phyloP scores from a whole-genome alignment of 2,329 filamentous ascomycete genomes.

The Nigrospora oryzae region DNA sequence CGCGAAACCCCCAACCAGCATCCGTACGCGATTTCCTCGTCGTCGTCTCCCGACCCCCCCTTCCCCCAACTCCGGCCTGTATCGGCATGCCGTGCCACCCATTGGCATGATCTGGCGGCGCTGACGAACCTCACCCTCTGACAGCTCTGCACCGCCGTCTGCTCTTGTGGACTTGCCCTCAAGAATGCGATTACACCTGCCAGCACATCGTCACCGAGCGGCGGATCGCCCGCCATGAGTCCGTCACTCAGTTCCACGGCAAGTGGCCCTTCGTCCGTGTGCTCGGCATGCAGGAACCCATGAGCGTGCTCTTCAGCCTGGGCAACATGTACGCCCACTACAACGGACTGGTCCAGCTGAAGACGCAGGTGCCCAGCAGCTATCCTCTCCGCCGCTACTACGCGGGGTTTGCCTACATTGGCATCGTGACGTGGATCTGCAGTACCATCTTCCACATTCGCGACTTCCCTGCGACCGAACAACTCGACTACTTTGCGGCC shows the following conservation, averaged over 20 bases:
- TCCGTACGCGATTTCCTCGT: constrained; percentile 50
- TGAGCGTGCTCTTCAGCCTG: constrained; percentile 85
- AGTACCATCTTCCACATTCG: constrained; percentile 89
- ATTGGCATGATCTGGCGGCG: constrained; percentile 1
- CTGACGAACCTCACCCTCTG: constrained; percentile 5
- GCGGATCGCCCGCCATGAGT: constrained; percentile 57
- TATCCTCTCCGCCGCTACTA: constrained; percentile 81
- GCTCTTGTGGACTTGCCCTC: constrained; percentile 83
- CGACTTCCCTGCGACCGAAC: constrained; percentile 80
- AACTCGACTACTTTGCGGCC: constrained; percentile 92
- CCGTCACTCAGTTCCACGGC: constrained; percentile 87
- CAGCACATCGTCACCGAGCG: constrained; percentile 80
- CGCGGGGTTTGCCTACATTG: constrained; percentile 68
- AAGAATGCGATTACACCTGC: constrained; percentile 97
- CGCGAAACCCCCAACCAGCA: constrained; percentile 45
- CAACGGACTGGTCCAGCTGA: constrained; percentile 64
- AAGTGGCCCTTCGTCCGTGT: constrained; percentile 97
- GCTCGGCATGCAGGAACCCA: constrained; percentile 89
- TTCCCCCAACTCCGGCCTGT: constrained; percentile 4
- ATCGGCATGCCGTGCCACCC: constrained; percentile 2
- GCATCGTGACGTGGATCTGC: constrained; percentile 76
- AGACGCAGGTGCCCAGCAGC: constrained; percentile 56
- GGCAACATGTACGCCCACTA: constrained; percentile 85
- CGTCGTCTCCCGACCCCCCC: constrained; percentile 7
- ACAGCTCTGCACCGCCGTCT: constrained; percentile 76